These are phyloP conservation scores for Tuber indicum DNA, from an alignment of 495 filamentous ascomycete genomes.

Conservation along the genomic window DNA sequence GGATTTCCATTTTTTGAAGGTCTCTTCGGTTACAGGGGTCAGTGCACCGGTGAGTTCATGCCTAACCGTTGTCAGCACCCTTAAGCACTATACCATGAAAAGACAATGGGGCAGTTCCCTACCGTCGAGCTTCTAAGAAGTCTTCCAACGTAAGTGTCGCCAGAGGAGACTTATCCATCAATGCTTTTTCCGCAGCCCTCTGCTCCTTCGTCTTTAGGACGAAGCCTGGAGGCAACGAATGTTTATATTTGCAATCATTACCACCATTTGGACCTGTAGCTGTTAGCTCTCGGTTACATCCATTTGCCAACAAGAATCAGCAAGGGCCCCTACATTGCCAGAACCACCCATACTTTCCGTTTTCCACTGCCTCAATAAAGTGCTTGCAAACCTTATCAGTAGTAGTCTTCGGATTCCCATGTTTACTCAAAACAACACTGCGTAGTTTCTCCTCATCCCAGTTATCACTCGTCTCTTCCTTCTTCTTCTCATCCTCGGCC, in stretches of 20 bases:
- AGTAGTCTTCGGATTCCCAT: slow-evolving; percentile 90
- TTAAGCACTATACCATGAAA: background rate
- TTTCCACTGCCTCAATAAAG: slow-evolving; percentile 97
- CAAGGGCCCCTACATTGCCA: slow-evolving; percentile 60
- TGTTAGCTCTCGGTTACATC: slow-evolving; percentile 2
- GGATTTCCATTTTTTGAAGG: slow-evolving; percentile 93
- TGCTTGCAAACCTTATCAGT: slow-evolving; percentile 99
- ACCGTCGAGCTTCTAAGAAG: slow-evolving; percentile 88
- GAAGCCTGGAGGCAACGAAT: slow-evolving; percentile 93
- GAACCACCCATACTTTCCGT: slow-evolving; percentile 98
- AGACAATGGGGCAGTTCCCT: slow-evolving; percentile 40
- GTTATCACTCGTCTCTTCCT: slow-evolving; percentile 84
- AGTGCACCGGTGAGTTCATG: slow-evolving; percentile 75
- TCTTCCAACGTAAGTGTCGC: slow-evolving; percentile 94
- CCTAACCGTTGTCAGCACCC: slow-evolving; percentile 20
- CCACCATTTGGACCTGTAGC: slow-evolving; percentile 70
- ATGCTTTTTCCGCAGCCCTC: slow-evolving; percentile 89
- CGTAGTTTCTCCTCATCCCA: slow-evolving; percentile 97
- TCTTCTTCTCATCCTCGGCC: slow-evolving; percentile 66
- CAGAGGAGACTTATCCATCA: slow-evolving; percentile 91
- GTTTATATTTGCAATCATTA: slow-evolving; percentile 97
- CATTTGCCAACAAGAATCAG: background rate
- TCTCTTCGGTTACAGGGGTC: slow-evolving; percentile 87
- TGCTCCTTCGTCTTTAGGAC: slow-evolving; percentile 97
- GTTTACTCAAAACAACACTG: slow-evolving; percentile 85